Evolutionary conservation across 2,329 filamentous ascomycete genomes (phyloP).

Genomic region (Elsinoe fawcettii): DNA sequence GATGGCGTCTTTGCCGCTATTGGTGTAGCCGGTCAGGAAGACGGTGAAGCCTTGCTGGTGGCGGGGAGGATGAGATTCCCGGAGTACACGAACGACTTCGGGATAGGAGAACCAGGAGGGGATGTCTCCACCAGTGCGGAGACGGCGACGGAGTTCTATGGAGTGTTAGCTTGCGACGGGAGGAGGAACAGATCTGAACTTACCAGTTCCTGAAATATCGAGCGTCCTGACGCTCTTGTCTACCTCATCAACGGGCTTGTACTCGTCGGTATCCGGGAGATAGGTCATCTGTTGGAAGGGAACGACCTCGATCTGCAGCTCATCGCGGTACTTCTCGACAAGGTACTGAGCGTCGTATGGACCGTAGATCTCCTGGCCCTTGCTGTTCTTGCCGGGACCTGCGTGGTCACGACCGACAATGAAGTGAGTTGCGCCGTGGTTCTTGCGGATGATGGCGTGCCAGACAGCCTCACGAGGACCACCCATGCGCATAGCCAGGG

Average conservation of each 20-base stretch:
- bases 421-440: slow-evolving; percentile 98
- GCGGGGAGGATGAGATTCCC: slow-evolving; percentile 90
- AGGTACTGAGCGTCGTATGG: slow-evolving; percentile 95
- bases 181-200: neutral
- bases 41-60: slow-evolving; percentile 93
- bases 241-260: slow-evolving; percentile 87
- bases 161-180: neutral
- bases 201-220: slow-evolving; percentile 45
- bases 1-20: slow-evolving; percentile 94
- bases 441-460: slow-evolving; percentile 99
- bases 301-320: slow-evolving; percentile 97
- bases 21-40: slow-evolving; percentile 94
- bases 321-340: slow-evolving; percentile 90
- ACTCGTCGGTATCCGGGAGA: slow-evolving; percentile 93
- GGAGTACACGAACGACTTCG: slow-evolving; percentile 91
- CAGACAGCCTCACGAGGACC: slow-evolving; percentile 97
- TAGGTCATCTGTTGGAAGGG: slow-evolving; percentile 99
- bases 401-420: slow-evolving; percentile 98
- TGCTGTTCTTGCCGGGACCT: slow-evolving; percentile 95
- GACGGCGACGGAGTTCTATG: slow-evolving; percentile 79
- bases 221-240: slow-evolving; percentile 69
- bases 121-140: slow-evolving; percentile 87
- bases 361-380: slow-evolving; percentile 94
- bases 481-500: slow-evolving; percentile 98
- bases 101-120: slow-evolving; percentile 99